Evolutionary conservation across 768 basidiomycete genomes (phyloP), one percentile per base, ranked within the genome.

Genomic region (Lyophyllum decastes): DNA sequence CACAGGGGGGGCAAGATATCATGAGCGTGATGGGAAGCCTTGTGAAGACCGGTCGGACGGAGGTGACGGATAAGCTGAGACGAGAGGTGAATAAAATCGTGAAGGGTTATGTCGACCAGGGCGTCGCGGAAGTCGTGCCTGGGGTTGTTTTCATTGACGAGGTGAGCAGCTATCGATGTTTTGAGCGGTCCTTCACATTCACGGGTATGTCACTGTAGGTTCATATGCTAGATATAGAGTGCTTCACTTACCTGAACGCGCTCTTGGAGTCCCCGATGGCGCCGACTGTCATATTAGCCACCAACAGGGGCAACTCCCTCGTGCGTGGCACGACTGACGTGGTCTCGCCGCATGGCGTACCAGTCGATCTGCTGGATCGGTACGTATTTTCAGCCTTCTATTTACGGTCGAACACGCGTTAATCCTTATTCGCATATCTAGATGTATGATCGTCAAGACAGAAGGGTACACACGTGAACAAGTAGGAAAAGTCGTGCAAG

Each of bases 111-210:
- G 96, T 98, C 34, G 96, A 98, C 67, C 95, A 98, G 71, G 96
- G 96, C 30, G 94, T 98, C 2, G 97, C 97, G 11, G 97, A 99
- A 74, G 87, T 98, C 22, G 90, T 99, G 1, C 97, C 97, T 9
- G 97, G 97, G 3, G 96, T 99, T 4, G 88, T 98, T 14, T 99
- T 99, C 73, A 95, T 99, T 60, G 97, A 98, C 70, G 97, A 99
- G 85, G 96, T 97, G 64, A 57, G 82, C 67, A 5, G 40, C 55
- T 49, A 48, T 21, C 30, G 44, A 22, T 60, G 25, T 48, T 40
- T 30, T 35, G 30, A 22, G 40, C 19, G 43, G 54, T 38, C 16
- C 30, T 14, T 53, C 17, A 67, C 52, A 63, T 40, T 33, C 14
- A 54, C 51, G 50, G 10, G 43, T 24, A 21, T 26, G 16, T 38